Conservation (phyloP, 176 grass and related monocot genomes). For the Guadua angustifolia region DNA sequence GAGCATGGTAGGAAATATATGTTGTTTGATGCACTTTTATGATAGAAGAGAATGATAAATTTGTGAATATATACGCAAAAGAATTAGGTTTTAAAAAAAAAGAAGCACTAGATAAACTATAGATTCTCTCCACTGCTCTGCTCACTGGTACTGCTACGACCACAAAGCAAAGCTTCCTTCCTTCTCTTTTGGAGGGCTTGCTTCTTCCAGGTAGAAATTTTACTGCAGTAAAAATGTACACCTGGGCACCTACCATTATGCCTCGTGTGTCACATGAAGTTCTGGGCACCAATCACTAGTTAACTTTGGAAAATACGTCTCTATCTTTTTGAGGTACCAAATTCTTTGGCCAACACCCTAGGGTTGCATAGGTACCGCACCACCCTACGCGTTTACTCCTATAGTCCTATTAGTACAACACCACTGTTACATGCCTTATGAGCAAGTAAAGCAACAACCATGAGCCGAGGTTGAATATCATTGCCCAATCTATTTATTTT, state of each 20-base stretch:
- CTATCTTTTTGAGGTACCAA: constrained; percentile 46
- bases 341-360: constrained; percentile 1
- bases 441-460: background rate
- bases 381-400: background rate
- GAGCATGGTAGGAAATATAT: too few relatives aligned
- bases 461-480: background rate
- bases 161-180: constrained; percentile 4
- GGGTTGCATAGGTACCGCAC: background rate
- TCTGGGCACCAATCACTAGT: constrained; percentile 19
- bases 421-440: background rate
- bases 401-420: background rate
- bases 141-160: background rate
- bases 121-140: background rate
- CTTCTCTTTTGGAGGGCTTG: background rate
- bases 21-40: too few relatives aligned
- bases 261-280: constrained; percentile 29
- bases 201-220: background rate
- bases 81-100: too few relatives aligned
- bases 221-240: constrained; percentile 42
- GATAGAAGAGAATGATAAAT: too few relatives aligned
- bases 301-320: constrained; percentile 56
- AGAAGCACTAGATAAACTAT: too few relatives aligned
- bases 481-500: background rate
- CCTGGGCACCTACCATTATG: background rate
- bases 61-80: too few relatives aligned